Base-by-base conservation (phyloP, 176 grass and related monocot genomes). In the Oryza brachyantha region DNA sequence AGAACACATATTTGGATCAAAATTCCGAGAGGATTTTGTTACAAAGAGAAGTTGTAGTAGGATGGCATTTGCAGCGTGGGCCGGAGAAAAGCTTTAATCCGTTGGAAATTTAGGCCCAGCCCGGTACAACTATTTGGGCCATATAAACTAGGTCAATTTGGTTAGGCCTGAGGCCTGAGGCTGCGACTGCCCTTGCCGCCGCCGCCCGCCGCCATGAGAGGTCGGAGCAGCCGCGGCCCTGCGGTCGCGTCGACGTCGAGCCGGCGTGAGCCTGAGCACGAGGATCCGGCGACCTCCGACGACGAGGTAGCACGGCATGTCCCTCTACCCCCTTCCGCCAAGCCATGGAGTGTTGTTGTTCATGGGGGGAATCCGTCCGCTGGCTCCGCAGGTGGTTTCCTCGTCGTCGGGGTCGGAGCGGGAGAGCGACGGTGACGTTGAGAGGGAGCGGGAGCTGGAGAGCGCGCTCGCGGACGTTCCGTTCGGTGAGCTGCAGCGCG, bases 401-500 rank as follows among this genome's bases (percentile, higher is more conserved):
- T 74, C 63, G 32, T 68, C 60, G 70, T 82, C 41, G 26, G 66
- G 19, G 40, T 92, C 65, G 25, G 86, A 74, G 17, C 87, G 86
- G 14, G 86, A 87, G 46, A 74, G 66, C 48, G 84, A 68, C 29
- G 75, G 65, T 8, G 72, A 68, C 6, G 76, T 68, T 1, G 86
- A 79, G 59, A 78, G 80, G 64, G 90, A 91, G 60, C 65, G 76
- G 60, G 84, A 84, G 69, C 72, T 94, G 57, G 92, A 94, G 74
- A 77, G 78, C 26, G 83, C 71, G 79, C 89, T 97, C 68, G 89
- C 94, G 4, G 96, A 98, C 75, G 79, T 95, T 32, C 87, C 92
- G 11, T 94, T 95, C 14, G 96, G 91, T 37, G 92, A 99, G 38
- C 84, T 95, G 8, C 92, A 91, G 81, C 87, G 85, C 70, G 90